phyloP scores from a whole-genome alignment of 768 basidiomycete species.

The Russula earlei region DNA sequence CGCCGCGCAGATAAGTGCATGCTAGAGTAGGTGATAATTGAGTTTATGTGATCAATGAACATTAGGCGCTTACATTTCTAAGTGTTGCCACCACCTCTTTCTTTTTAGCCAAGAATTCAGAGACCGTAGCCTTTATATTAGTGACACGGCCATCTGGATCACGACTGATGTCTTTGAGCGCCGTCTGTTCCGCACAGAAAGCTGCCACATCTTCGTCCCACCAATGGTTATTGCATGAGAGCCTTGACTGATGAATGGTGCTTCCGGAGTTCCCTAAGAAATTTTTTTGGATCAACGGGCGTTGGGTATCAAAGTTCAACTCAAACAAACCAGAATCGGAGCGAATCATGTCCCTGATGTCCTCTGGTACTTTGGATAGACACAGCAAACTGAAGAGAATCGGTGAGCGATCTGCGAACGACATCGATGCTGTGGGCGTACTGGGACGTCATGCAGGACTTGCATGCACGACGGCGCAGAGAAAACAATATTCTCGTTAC shows the following conservation, averaged over 20 bases:
- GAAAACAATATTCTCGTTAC: slow-evolving; percentile 10
- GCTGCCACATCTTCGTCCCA: slow-evolving; percentile 7
- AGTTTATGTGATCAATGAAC: background rate
- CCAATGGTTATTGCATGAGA: background rate
- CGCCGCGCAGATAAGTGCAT: background rate
- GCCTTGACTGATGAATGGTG: background rate
- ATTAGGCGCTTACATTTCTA: background rate
- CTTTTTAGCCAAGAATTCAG: background rate
- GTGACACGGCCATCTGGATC: background rate
- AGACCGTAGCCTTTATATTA: background rate
- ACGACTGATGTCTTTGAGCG: background rate
- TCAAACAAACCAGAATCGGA: background rate
- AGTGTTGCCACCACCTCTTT: background rate
- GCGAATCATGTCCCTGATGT: background rate
- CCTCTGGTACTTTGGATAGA: background rate
- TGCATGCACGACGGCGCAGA: slow-evolving; percentile 16
- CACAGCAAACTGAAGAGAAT: background rate
- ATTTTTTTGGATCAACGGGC: background rate
- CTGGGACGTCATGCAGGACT: slow-evolving; percentile 7
- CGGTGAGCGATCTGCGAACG: background rate
- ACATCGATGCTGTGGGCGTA: background rate
- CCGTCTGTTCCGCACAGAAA: background rate
- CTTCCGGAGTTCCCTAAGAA: background rate
- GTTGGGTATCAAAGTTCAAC: background rate
- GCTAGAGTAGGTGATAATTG: background rate